A percentile compares a stretch with the other conserved stretches of the same genome.
phyloP scores from a whole-genome alignment of 1,139 yeast genomes.

The Taiozyma sp. region DNA sequence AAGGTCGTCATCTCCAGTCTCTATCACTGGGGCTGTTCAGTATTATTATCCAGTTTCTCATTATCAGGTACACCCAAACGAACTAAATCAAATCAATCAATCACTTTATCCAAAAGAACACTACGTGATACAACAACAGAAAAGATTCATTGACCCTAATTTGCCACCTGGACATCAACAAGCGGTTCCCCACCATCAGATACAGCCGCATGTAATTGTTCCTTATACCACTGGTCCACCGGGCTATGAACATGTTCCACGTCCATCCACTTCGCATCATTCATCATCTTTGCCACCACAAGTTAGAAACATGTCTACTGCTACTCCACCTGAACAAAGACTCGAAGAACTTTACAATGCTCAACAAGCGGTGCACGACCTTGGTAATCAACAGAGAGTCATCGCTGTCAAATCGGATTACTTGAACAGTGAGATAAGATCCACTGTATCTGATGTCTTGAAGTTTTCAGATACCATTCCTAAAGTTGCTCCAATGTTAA shows the following conservation, averaged over 20 bases:
- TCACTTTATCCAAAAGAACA: conserved; percentile 4
- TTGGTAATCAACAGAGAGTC: conserved; percentile 13
- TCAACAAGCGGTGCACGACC: conserved; percentile 8
- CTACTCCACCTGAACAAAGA: conserved; percentile 4
- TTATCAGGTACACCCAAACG: conserved; percentile 2
- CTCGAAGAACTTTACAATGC: conserved; percentile 7
- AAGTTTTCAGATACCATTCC: conserved; percentile 22
- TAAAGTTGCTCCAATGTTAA: conserved; percentile 18
- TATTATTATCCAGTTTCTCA: conserved; percentile 5
- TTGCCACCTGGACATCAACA: conserved; percentile 2
- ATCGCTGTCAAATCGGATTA: conserved; percentile 10
- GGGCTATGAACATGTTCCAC: neutral
- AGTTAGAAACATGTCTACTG: neutral
- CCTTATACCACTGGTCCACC: neutral
- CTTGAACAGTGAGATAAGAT: conserved; percentile 12
- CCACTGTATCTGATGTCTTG: conserved; percentile 19
- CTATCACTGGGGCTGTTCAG: conserved; percentile 1
- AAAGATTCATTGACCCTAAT: neutral
- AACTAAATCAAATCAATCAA: conserved; percentile 3
- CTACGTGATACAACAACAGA: conserved; percentile 1
- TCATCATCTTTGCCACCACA: neutral
- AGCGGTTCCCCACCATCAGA: neutral
- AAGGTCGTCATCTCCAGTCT: conserved; percentile 8
- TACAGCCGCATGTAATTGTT: neutral
- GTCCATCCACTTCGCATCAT: neutral